These are phyloP conservation scores for Phytophthora cajani DNA, from an alignment of 352 stramenopile genomes.

Conservation along the genomic window DNA sequence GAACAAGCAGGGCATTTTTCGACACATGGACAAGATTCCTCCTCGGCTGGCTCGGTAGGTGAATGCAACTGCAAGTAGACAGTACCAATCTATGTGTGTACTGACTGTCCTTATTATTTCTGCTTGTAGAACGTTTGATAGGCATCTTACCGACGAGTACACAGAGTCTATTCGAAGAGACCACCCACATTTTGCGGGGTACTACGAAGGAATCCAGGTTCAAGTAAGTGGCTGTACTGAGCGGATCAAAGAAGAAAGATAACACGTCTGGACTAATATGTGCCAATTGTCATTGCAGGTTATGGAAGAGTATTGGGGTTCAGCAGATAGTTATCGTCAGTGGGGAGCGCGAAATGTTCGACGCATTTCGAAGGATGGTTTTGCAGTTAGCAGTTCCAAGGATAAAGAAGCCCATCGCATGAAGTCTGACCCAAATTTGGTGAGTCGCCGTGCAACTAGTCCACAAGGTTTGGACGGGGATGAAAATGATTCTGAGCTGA, in stretches of 20 bases:
- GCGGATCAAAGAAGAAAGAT: neutral
- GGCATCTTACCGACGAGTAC: slow-evolving; percentile 71
- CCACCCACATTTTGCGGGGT: slow-evolving; percentile 63
- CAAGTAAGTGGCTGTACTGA: slow-evolving; percentile 33
- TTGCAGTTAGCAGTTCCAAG: slow-evolving; percentile 24
- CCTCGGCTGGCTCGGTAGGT: slow-evolving; percentile 57
- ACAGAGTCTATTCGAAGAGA: slow-evolving; percentile 57
- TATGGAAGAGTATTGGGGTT: slow-evolving; percentile 70
- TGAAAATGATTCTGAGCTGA: slow-evolving; percentile 30
- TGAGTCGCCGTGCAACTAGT: slow-evolving; percentile 8
- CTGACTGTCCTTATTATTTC: slow-evolving; percentile 10
- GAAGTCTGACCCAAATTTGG: slow-evolving; percentile 47
- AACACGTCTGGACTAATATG: neutral
- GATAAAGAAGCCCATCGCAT: slow-evolving; percentile 51
- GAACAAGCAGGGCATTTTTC: slow-evolving; percentile 64
- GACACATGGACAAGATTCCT: slow-evolving; percentile 60
- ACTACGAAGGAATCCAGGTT: slow-evolving; percentile 56
- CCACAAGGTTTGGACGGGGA: slow-evolving; percentile 14
- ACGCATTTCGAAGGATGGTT: slow-evolving; percentile 43
- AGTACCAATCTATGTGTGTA: neutral
- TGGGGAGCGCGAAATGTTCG: slow-evolving; percentile 63
- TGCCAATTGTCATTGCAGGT: slow-evolving; percentile 21
- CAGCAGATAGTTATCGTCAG: slow-evolving; percentile 60
- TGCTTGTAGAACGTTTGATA: slow-evolving; percentile 68
- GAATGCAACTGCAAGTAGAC: neutral